These are phyloP conservation scores for Leccinellum albellum DNA, from an alignment of 768 basidiomycete genomes.

Conservation along the genomic window DNA sequence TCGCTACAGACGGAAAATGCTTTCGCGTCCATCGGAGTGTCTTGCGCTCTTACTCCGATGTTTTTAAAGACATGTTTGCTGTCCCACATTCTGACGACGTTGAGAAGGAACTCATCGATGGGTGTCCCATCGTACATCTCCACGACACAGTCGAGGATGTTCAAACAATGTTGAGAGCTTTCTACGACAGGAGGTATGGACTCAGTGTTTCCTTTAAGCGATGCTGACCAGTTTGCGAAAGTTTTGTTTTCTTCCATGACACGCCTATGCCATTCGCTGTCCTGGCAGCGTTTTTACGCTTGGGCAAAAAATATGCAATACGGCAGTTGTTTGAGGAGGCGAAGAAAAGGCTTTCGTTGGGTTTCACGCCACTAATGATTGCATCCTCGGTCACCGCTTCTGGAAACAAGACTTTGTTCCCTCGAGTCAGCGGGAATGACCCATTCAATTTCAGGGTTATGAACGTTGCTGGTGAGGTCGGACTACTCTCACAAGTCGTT, in stretches of 20 bases:
- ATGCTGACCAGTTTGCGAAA: neutral
- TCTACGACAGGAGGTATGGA: conserved; percentile 18
- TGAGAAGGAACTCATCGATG: conserved; percentile 11
- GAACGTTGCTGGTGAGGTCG: conserved; percentile 13
- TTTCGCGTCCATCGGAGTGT: conserved; percentile 33
- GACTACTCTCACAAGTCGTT: neutral
- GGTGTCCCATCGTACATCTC: conserved; percentile 20
- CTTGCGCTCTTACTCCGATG: conserved; percentile 23
- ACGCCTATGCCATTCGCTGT: conserved; percentile 10
- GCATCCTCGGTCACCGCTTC: neutral
- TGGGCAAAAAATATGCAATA: conserved; percentile 15
- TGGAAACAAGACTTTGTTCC: neutral
- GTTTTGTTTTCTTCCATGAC: conserved; percentile 3
- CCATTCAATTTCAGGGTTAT: conserved; percentile 12
- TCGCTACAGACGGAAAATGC: conserved; percentile 20
- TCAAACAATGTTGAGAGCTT: conserved; percentile 13
- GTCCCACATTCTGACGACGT: neutral
- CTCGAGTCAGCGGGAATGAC: conserved; percentile 7
- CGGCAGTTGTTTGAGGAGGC: conserved; percentile 11
- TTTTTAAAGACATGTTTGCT: conserved; percentile 32
- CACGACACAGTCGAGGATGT: conserved; percentile 14
- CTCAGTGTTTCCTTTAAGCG: neutral
- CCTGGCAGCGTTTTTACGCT: conserved; percentile 8
- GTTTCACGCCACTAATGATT: neutral
- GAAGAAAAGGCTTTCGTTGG: neutral